Evolutionary conservation across 192 early-diverging fungal genomes (phyloP).

Genomic region (Backusella macrospora): DNA sequence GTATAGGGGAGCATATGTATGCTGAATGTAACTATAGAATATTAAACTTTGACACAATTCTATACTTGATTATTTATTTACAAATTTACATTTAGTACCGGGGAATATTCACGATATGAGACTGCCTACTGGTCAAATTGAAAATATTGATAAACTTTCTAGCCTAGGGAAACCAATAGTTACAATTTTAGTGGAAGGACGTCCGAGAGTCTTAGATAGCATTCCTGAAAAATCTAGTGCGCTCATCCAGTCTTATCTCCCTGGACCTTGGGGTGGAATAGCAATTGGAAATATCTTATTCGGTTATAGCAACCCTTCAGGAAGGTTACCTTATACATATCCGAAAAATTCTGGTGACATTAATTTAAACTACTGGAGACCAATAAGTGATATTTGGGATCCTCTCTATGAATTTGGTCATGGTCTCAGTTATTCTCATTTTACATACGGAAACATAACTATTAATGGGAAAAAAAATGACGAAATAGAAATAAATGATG

Average conservation of each 20-base stretch:
- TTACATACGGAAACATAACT: constrained; percentile 51
- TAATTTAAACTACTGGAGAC: constrained; percentile 40
- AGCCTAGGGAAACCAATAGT: constrained; percentile 38
- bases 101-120: constrained; percentile 56
- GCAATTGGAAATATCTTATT: constrained; percentile 62
- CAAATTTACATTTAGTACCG: constrained; percentile 21
- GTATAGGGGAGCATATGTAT: constrained; percentile 61
- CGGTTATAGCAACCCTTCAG: constrained; percentile 59
- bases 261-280: constrained; percentile 60
- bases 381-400: constrained; percentile 44
- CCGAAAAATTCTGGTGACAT: constrained; percentile 51
- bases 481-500: neutral
- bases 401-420: constrained; percentile 61
- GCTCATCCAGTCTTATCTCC: constrained; percentile 54
- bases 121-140: constrained; percentile 51
- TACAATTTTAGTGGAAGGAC: constrained; percentile 54
- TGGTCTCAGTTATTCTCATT: constrained; percentile 54
- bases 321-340: constrained; percentile 61
- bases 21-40: constrained; percentile 45
- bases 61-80: neutral
- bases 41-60: neutral
- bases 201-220: constrained; percentile 56
- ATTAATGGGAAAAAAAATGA: constrained; percentile 14
- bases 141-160: constrained; percentile 43
- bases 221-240: constrained; percentile 44